Evolutionary conservation across 805 yeast species (phyloP), one percentile per base, ranked within the genome.

Genomic region (Yueomyces sp.): DNA sequence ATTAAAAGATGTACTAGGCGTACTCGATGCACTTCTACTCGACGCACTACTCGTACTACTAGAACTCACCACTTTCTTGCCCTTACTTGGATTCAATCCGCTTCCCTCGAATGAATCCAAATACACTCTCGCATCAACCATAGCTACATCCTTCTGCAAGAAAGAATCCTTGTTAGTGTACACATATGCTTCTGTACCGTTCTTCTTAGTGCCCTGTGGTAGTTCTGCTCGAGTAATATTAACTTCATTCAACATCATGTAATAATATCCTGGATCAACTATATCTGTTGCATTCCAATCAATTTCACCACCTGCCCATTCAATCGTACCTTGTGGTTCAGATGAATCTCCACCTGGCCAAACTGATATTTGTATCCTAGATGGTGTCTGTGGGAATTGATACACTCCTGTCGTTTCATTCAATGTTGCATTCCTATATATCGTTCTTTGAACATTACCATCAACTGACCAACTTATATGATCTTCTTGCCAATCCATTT

Each of bases 241-340:
- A 36, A 85, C 68, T 39, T 73, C 70, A 53, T 78, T 68, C 40
- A 88, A 54, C 46, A 73, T 69, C 29, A 83, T 79, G 59, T 77
- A 85, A 66, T 75, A 81, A 67, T 87, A 88, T n/a, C 96, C 96
- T 42, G 79, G 74, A 45, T 81, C 67, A 47, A 68, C 54, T 46
- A 87, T 74, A 62, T 86, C 96, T 3, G 69, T 59, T 11, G 88
- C 73, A 60, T 81, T 64, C 96, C 96, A 88, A 66, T 85, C 69
- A 48, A 88, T 77, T 30, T 49, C 68, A 65, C 96, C 96, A 65
- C 95, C 95, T 36, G 95, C 84, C 88, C 88, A 87, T 45, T 70
- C 81, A 48, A 74, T 69, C 11, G 87, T 81, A 68, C 88, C 88
- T 29, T 54, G 49, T 27, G 73, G 74, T 54, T 70, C 72, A 31